Evolutionary conservation across 1,284 basidiomycete genomes (phyloP).

Genomic region (Coniferiporia weirii): DNA sequence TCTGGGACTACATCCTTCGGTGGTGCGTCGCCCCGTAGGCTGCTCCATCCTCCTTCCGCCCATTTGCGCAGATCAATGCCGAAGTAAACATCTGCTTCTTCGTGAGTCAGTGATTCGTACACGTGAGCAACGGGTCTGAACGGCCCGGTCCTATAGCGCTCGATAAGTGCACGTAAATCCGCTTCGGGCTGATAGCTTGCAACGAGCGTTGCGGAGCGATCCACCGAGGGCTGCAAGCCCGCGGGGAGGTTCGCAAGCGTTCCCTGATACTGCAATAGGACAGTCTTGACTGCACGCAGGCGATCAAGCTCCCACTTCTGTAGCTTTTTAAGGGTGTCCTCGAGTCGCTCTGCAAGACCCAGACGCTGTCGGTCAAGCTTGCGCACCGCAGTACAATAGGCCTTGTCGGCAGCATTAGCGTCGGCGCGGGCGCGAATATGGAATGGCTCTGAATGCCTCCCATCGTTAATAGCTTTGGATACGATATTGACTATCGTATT

Average conservation of each 20-base stretch:
- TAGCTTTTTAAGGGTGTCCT: slow-evolving; percentile 72
- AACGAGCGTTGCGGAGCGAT: slow-evolving; percentile 69
- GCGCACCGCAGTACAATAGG: slow-evolving; percentile 71
- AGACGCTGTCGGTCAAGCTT: slow-evolving; percentile 77
- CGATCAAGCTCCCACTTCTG: slow-evolving; percentile 85
- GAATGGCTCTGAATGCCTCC: slow-evolving; percentile 49
- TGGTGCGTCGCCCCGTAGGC: slow-evolving; percentile 44
- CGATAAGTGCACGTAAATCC: slow-evolving; percentile 78
- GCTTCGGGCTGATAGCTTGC: slow-evolving; percentile 82
- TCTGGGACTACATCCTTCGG: slow-evolving; percentile 67
- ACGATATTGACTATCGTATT: slow-evolving; percentile 67
- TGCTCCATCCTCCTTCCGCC: slow-evolving; percentile 70
- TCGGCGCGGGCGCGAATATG: slow-evolving; percentile 69
- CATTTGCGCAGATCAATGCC: slow-evolving; percentile 85
- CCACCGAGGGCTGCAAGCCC: slow-evolving; percentile 56
- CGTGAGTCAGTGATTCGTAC: slow-evolving; percentile 78
- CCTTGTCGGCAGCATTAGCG: slow-evolving; percentile 71
- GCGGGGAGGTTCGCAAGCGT: slow-evolving; percentile 68
- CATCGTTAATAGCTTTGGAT: slow-evolving; percentile 52
- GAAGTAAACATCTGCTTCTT: slow-evolving; percentile 80
- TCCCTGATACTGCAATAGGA: slow-evolving; percentile 79
- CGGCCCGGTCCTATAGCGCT: slow-evolving; percentile 84
- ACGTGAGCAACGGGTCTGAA: slow-evolving; percentile 81
- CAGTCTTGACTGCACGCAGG: slow-evolving; percentile 77
- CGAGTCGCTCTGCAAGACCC: slow-evolving; percentile 78